Percentiles rank a stretch among this genome's conserved stretches.
Conservation (phyloP, 2,329 filamentous ascomycete genomes). For the Mollisia scopiformis region DNA sequence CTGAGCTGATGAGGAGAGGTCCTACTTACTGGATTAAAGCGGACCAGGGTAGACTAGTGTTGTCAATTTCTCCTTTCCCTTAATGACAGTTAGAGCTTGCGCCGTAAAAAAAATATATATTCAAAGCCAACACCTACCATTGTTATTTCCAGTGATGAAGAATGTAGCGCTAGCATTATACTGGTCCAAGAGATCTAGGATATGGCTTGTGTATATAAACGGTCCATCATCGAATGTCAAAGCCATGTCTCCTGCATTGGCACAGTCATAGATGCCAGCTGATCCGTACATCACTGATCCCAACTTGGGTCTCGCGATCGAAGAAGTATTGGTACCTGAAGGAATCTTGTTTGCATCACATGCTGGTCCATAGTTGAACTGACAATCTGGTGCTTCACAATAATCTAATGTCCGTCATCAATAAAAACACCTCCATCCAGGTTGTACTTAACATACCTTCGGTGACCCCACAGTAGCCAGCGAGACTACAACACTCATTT, state of each 20-base stretch:
- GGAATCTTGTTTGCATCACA: conserved; percentile 52
- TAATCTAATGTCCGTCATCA: no score
- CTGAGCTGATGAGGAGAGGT: no score
- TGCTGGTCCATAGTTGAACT: conserved; percentile 55
- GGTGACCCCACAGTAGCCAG: conserved; percentile 28
- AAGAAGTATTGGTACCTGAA: no score
- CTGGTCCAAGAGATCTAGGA: conserved; percentile 60
- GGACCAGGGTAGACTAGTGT: conserved; percentile 46
- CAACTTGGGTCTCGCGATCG: no score
- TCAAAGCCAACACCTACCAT: no score
- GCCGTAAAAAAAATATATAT: no score
- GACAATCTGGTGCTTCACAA: conserved; percentile 54
- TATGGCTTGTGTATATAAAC: conserved; percentile 57
- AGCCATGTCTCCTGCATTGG: conserved; percentile 59
- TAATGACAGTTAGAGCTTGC: no score
- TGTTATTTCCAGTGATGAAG: conserved; percentile 63
- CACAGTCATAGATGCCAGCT: conserved; percentile 58
- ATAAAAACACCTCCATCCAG: no score
- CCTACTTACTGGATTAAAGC: no score
- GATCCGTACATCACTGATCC: no score
- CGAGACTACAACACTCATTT: conserved; percentile 28
- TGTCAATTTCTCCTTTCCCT: conserved; percentile 30
- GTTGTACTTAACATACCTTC: no score
- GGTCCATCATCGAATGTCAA: conserved; percentile 70
- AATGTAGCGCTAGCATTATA: conserved; percentile 69